Evolutionary conservation across 2,329 filamentous ascomycete species (phyloP).

Genomic region (Ascochyta lentis): DNA sequence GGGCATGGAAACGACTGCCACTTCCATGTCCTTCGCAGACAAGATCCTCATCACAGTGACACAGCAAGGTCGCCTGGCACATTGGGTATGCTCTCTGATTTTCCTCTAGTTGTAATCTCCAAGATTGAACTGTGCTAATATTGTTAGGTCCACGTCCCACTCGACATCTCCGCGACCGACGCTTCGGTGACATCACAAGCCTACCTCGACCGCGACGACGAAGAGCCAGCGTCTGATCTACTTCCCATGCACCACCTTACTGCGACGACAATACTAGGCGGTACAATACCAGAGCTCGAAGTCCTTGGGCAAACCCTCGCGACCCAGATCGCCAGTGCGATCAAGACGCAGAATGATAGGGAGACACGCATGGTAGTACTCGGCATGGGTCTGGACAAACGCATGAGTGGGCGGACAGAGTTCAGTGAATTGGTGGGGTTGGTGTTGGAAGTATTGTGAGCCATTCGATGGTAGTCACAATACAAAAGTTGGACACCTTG

Average conservation of each 20-base stretch:
- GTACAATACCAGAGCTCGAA: slow-evolving; percentile 78
- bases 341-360: slow-evolving; percentile 72
- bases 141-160: slow-evolving; percentile 75
- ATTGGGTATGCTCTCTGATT: slow-evolving; percentile 74
- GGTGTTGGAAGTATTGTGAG: slow-evolving; percentile 48
- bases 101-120: background rate
- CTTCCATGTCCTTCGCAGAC: slow-evolving; percentile 78
- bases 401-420: slow-evolving; percentile 56
- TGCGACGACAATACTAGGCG: slow-evolving; percentile 85
- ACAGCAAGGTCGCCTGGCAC: slow-evolving; percentile 82
- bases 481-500: background rate
- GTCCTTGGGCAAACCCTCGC: slow-evolving; percentile 87
- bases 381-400: slow-evolving; percentile 62
- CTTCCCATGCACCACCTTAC: slow-evolving; percentile 84
- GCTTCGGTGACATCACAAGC: slow-evolving; percentile 59
- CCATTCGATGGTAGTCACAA: background rate
- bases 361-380: slow-evolving; percentile 67
- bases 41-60: slow-evolving; percentile 90
- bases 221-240: slow-evolving; percentile 51
- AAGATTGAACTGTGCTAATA: slow-evolving; percentile 21
- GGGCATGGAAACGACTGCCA: slow-evolving; percentile 74
- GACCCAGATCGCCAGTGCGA: slow-evolving; percentile 82
- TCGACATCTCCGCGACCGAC: slow-evolving; percentile 72
- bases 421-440: slow-evolving; percentile 54
- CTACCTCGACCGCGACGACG: slow-evolving; percentile 55